Evolutionary conservation across 805 yeast genomes (phyloP), one percentile per base, ranked within the genome.

Genomic region (Candida rishiriensis): DNA sequence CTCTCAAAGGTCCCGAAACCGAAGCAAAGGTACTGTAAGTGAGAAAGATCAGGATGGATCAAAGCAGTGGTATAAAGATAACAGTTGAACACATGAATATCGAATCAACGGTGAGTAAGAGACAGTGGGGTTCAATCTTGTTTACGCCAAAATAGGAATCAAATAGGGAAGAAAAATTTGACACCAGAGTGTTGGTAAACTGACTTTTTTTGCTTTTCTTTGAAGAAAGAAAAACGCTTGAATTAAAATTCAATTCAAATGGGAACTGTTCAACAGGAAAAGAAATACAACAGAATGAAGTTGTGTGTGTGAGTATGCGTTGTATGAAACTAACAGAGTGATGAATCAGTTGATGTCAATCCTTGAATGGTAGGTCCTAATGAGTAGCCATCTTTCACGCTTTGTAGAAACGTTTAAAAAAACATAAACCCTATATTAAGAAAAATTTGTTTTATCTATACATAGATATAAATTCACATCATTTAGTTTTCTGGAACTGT

Each of bases 141-240:
- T 84, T 87, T 83, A 89, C 89, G 71, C 84, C 79, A 80, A 83
- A 86, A 86, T 85, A 83, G 95, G 90, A 82, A 77, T 82, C 78
- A 75, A 75, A 75, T 79, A 83, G 69, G 64, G 81, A 45, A 44
- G 52, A 40, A 49, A 43, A 51, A 79, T 76, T 72, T 72, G 78
- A 83, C 83, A 80, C 89, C 93, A 84, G 93, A 85, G 91, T 86
- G 95, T 85, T 79, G 83, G 88, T 90, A 85, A 86, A 82, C 88
- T 68, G 60, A 26, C 16, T 10, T n/a, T 31, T 8, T 10, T 9
- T 14, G n/a, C n/a, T n/a, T n/a, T n/a, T n/a, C n/a, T n/a, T n/a
- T n/a, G n/a, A n/a, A n/a, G n/a, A n/a, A n/a, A n/a, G n/a, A n/a
- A n/a, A n/a, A n/a, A n/a, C n/a, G n/a, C n/a, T n/a, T n/a, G n/a